Base-by-base conservation (phyloP, 257 asterid genomes). In the Plantago ovata region DNA sequence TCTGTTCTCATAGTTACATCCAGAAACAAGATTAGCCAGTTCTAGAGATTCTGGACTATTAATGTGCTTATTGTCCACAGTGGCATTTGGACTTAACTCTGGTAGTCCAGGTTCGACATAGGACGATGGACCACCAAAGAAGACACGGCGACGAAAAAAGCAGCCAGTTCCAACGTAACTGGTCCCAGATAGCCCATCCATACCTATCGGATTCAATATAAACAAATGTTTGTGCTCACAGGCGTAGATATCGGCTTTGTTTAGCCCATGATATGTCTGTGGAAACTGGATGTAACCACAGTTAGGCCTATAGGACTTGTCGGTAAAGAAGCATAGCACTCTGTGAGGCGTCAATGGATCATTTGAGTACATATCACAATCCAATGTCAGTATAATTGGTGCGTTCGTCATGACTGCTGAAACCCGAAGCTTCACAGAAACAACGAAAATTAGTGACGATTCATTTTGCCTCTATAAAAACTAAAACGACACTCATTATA, bases 311-410 rank as follows among this genome's bases (percentile, higher is more conserved):
- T 23, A 41, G 38, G 77, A 56, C 57, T 46, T 52, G 23, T 63
- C 82, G 18, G 47, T n/a, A 0, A 81, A 56, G 32, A 77, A 81
- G 41, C 96, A 81, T 19, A 85, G 59, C 0, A 56, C 63, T 41
- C 80, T 69, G 40, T 77, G 77, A 68, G 74, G 70, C 13, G 94
- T 83, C 6, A 53, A 61, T 0, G 94, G 91, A 39, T 88, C 94
- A 12, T 83, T 88, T 6, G 96, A 88, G 58, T 77, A 88, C 95
- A 83, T 83, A 54, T 88, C 96, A 45, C 96, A 85, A 23, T 85
- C 96, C 66, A 81, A 58, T 43, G 95, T 83, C 33, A 88, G 59
- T 21, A 88, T 13, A 13, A 88, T 63, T 1, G 96, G 95, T 4
- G 95, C 82, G 43, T 85, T 88, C 57, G 88, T 81, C 83, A 85